These are phyloP conservation scores for Dictyostelium intermedium DNA, from an alignment of 78 protist species.

Conservation along the genomic window DNA sequence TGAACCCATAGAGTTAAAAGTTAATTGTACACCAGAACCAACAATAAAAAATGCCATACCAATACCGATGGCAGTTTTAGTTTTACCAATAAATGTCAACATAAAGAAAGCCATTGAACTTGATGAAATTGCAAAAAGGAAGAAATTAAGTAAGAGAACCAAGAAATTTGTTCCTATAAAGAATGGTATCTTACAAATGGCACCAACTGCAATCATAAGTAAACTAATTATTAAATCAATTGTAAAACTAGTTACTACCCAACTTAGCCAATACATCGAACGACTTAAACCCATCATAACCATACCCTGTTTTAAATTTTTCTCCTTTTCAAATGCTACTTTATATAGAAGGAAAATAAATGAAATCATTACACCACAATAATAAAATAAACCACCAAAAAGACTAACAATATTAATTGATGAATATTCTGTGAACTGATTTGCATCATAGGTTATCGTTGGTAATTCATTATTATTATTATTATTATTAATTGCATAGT, in stretches of 20 bases:
- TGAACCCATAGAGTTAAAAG: constrained; percentile 20
- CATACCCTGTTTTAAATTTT: constrained; percentile 61
- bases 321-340: constrained; percentile 57
- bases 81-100: constrained; percentile 26
- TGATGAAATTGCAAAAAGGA: constrained; percentile 39
- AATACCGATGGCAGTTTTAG: constrained; percentile 76
- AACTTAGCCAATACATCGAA: constrained; percentile 55
- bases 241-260: constrained; percentile 49
- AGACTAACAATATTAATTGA: background rate
- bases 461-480: background rate
- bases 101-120: constrained; percentile 50
- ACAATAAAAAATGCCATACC: constrained; percentile 72
- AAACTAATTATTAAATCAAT: constrained; percentile 13
- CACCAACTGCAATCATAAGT: constrained; percentile 51
- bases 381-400: constrained; percentile 65
- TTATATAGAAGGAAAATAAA: constrained; percentile 53
- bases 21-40: constrained; percentile 45
- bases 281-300: constrained; percentile 75
- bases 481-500: background rate
- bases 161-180: constrained; percentile 63
- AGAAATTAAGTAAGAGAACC: constrained; percentile 29
- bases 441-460: background rate
- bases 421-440: background rate
- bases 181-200: constrained; percentile 41
- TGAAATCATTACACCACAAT: constrained; percentile 69